These are phyloP conservation scores for Teratosphaeria pseudoeucalypti DNA, from an alignment of 2,329 filamentous ascomycete species.

Conservation along the genomic window DNA sequence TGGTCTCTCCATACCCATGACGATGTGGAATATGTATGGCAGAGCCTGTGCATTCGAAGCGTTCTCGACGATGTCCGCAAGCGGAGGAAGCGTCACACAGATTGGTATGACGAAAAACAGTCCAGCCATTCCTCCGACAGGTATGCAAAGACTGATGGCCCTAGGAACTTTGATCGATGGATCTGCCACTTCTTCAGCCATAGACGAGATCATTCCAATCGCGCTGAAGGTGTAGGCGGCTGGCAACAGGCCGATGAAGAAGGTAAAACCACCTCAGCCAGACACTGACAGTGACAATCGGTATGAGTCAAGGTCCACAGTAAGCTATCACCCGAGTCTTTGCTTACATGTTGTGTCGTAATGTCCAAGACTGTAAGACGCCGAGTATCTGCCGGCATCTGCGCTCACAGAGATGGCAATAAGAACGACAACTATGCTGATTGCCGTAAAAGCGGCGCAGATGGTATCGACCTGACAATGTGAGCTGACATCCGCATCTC, in stretches of 20 bases:
- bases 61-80: constrained; percentile 33
- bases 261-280: constrained; percentile 50
- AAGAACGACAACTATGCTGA: constrained; percentile 48
- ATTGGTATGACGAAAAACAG: constrained; percentile 48
- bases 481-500: background rate
- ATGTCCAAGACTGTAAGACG: constrained; percentile 42
- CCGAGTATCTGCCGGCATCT: constrained; percentile 42
- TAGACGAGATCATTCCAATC: constrained; percentile 52
- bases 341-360: constrained; percentile 39
- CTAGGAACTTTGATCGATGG: constrained; percentile 43
- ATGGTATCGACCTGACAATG: constrained; percentile 41
- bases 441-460: constrained; percentile 45
- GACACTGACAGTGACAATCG: constrained; percentile 29
- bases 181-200: constrained; percentile 50
- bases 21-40: constrained; percentile 37
- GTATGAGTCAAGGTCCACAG: background rate
- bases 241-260: constrained; percentile 53
- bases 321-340: background rate
- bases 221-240: constrained; percentile 31
- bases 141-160: constrained; percentile 43
- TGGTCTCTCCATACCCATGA: constrained; percentile 31
- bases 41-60: constrained; percentile 40
- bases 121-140: constrained; percentile 44
- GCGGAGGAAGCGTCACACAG: constrained; percentile 40
- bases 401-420: constrained; percentile 47